Evolutionary conservation across 176 grass and related monocot species (phyloP).

Genomic region (Juncus inflexus): DNA sequence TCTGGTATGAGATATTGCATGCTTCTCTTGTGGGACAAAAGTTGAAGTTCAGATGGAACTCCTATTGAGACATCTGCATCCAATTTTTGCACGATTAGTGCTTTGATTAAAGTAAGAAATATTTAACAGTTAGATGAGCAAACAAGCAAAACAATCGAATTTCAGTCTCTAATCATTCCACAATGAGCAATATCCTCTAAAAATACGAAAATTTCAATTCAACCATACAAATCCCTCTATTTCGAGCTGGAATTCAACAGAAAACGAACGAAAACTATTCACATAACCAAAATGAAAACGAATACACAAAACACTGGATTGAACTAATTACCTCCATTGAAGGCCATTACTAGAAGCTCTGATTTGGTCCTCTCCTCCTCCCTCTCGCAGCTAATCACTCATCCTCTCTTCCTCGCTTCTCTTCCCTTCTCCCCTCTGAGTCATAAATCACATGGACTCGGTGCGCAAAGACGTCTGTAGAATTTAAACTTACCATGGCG

Average conservation of each 20-base stretch:
- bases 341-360: slow-evolving; percentile 5
- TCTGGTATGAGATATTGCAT: slow-evolving; percentile 66
- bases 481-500: neutral
- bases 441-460: neutral
- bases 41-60: slow-evolving; percentile 43
- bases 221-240: neutral
- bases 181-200: neutral
- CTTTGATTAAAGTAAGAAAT: neutral
- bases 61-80: slow-evolving; percentile 61
- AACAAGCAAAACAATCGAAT: too few relatives aligned
- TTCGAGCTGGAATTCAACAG: neutral
- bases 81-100: slow-evolving; percentile 18
- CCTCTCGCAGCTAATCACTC: neutral
- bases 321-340: slow-evolving; percentile 4
- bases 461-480: neutral
- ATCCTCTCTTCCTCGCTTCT: neutral
- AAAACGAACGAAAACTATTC: neutral
- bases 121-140: neutral
- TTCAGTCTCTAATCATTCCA: neutral
- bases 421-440: neutral
- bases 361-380: slow-evolving; percentile 4
- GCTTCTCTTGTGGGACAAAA: slow-evolving; percentile 49
- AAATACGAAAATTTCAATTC: neutral
- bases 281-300: neutral
- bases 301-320: neutral